Conservation (phyloP, 2,329 filamentous ascomycete genomes). For the Aspergillus brasiliensis region DNA sequence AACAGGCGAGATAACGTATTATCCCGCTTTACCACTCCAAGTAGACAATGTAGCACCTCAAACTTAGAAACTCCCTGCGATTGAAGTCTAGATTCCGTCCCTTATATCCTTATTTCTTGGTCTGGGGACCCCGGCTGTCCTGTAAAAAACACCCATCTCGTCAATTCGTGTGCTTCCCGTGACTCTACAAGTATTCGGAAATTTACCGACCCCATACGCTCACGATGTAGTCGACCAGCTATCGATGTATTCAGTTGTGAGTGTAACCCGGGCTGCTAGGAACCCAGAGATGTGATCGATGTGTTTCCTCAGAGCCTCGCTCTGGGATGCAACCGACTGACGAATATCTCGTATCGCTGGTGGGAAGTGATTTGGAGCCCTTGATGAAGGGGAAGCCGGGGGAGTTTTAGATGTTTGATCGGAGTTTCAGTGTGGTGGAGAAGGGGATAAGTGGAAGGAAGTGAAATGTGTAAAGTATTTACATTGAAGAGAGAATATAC, state of each 20-base stretch:
- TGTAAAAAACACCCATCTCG: too few relatives aligned
- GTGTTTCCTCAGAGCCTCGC: neutral
- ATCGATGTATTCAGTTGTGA: neutral
- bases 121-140: too few relatives aligned
- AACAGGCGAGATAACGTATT: too few relatives aligned
- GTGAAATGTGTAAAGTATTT: neutral
- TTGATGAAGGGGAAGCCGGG: neutral
- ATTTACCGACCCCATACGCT: neutral
- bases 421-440: neutral
- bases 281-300: neutral
- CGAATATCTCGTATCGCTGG: neutral
- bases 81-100: too few relatives aligned
- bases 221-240: neutral
- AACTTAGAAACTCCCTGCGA: too few relatives aligned
- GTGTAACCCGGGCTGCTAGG: neutral
- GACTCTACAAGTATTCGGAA: too few relatives aligned
- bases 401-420: neutral
- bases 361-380: neutral
- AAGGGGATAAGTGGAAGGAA: neutral
- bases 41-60: too few relatives aligned
- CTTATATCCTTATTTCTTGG: too few relatives aligned
- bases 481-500: neutral
- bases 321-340: neutral
- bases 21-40: too few relatives aligned
- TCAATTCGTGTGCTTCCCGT: too few relatives aligned